Conservation (phyloP, 768 basidiomycete genomes). For the Lactifluus rugatus region DNA sequence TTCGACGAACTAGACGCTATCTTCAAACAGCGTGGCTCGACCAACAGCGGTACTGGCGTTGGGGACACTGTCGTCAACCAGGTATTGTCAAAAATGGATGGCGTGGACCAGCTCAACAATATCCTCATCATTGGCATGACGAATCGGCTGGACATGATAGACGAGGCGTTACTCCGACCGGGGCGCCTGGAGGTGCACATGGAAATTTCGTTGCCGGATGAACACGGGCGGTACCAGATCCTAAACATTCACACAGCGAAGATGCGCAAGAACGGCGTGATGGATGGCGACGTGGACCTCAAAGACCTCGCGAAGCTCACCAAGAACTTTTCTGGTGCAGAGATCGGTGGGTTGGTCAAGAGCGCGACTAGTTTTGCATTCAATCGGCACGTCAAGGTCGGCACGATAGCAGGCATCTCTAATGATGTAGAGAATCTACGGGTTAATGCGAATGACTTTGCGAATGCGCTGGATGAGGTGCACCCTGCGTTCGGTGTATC, state of each 20-base stretch:
- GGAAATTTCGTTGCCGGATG: slow-evolving; percentile 97
- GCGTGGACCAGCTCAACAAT: slow-evolving; percentile 97
- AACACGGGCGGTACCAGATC: slow-evolving; percentile 85
- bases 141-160: slow-evolving; percentile 96
- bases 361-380: slow-evolving; percentile 98
- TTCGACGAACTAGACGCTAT: slow-evolving; percentile 98
- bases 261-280: slow-evolving; percentile 86
- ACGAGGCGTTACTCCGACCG: slow-evolving; percentile 92
- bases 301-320: slow-evolving; percentile 70
- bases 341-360: slow-evolving; percentile 92
- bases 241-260: slow-evolving; percentile 90
- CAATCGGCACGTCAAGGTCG: slow-evolving; percentile 94
- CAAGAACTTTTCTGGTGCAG: slow-evolving; percentile 98
- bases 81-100: slow-evolving; percentile 99
- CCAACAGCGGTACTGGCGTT: slow-evolving; percentile 85
- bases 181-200: slow-evolving; percentile 99
- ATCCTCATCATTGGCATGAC: slow-evolving; percentile 99
- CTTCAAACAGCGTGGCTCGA: slow-evolving; percentile 96
- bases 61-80: slow-evolving; percentile 99
- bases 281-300: slow-evolving; percentile 81
- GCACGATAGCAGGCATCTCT: slow-evolving; percentile 93
- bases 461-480: slow-evolving; percentile 86
- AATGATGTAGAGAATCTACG: slow-evolving; percentile 91
- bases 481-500: slow-evolving; percentile 96
- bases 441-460: slow-evolving; percentile 79